These are phyloP conservation scores for Eudorina sp. DNA, from an alignment of 139 green algal genomes.

Conservation along the genomic window DNA sequence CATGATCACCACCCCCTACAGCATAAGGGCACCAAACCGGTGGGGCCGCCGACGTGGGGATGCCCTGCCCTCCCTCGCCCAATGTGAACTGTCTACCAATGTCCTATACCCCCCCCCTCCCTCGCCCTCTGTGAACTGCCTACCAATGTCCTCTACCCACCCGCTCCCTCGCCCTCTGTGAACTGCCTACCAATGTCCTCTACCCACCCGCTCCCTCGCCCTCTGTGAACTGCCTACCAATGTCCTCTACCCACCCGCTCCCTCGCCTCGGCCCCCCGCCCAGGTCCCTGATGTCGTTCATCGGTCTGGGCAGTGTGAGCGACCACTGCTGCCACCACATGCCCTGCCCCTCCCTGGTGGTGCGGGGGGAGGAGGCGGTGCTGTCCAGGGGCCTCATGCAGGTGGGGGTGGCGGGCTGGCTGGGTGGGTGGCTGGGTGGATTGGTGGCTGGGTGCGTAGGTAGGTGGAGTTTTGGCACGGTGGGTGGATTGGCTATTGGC, in stretches of 20 bases:
- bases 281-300: conserved; percentile 65
- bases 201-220: neutral
- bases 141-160: too few relatives aligned
- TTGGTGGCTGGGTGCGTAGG: too few relatives aligned
- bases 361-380: conserved; percentile 54
- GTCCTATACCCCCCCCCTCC: too few relatives aligned
- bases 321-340: conserved; percentile 73
- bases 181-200: neutral
- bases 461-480: too few relatives aligned
- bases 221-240: neutral
- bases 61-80: too few relatives aligned
- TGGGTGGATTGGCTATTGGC: too few relatives aligned
- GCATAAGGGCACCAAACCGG: too few relatives aligned
- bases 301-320: conserved; percentile 74
- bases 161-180: neutral
- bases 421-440: too few relatives aligned
- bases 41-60: too few relatives aligned
- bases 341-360: conserved; percentile 65
- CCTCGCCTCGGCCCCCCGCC: neutral
- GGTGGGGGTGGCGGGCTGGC: neutral
- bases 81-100: too few relatives aligned
- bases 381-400: conserved; percentile 29
- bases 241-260: neutral
- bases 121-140: too few relatives aligned
- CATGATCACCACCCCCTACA: too few relatives aligned